Evolutionary conservation across 495 filamentous ascomycete species (phyloP).

Genomic region (Glutinoglossum americanum): DNA sequence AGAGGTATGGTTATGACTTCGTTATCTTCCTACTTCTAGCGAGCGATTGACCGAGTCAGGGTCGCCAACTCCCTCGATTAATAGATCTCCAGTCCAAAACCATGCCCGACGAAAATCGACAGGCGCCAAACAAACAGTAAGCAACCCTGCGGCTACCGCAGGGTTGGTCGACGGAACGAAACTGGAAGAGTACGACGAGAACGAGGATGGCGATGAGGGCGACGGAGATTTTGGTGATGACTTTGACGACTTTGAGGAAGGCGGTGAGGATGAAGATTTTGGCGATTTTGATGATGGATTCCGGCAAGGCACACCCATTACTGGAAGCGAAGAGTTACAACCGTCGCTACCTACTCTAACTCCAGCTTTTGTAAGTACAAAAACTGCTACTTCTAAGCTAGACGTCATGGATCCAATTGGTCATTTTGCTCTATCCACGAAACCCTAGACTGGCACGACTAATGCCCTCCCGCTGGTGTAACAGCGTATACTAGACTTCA

Average conservation of each 20-base stretch:
- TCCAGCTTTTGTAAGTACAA: conserved; percentile 12
- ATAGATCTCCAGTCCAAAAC: conserved; percentile 18
- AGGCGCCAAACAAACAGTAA: conserved; percentile 3
- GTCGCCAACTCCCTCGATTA: conserved; percentile 23
- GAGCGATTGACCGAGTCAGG: conserved; percentile 37
- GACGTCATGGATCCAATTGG: not conserved
- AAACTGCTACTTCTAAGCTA: not conserved
- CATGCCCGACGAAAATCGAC: conserved; percentile 11
- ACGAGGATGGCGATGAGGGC: conserved; percentile 16
- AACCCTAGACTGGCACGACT: not conserved
- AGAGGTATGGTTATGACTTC: not conserved
- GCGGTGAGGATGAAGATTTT: conserved; percentile 54
- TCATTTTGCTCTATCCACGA: not conserved
- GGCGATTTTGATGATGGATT: conserved; percentile 82
- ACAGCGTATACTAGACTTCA: conserved; percentile 33
- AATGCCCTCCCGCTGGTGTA: not conserved
- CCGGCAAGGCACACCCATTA: conserved; percentile 27
- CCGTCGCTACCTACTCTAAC: conserved; percentile 17
- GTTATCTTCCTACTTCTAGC: conserved; percentile 11
- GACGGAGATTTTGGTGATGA: conserved; percentile 54
- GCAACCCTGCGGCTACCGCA: not conserved
- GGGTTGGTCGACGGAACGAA: conserved; percentile 20
- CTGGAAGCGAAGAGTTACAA: conserved; percentile 5
- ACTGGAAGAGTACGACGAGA: conserved; percentile 20
- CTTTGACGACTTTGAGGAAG: conserved; percentile 92